Percentiles rank a stretch among this genome's conserved stretches.
Evolutionary conservation across 768 basidiomycete species (phyloP).

Genomic region (Boletales sp.): DNA sequence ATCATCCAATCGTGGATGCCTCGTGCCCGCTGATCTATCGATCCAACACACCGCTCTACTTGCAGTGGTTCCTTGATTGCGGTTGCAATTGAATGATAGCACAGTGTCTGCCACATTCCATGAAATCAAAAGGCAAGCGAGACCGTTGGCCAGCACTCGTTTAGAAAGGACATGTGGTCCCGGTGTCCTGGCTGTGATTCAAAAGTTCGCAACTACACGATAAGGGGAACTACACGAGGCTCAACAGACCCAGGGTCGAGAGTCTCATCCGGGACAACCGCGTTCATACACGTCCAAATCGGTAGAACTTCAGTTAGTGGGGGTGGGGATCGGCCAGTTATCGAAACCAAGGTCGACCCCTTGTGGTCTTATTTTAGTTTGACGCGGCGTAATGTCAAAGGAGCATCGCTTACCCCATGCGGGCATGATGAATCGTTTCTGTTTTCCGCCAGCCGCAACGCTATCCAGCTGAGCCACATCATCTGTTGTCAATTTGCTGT

Average conservation of each 20-base stretch:
- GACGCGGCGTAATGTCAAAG: slow-evolving; percentile 1
- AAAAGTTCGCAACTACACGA: not conserved
- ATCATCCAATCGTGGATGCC: not conserved
- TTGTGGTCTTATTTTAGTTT: slow-evolving; percentile 23
- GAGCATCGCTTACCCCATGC: slow-evolving; percentile 57
- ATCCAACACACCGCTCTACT: not conserved
- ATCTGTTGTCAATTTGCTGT: slow-evolving; percentile 41
- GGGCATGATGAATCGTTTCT: slow-evolving; percentile 65
- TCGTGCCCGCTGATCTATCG: not conserved
- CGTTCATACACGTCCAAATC: not conserved
- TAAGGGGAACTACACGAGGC: too few species aligned
- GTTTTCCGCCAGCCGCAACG: slow-evolving; percentile 57
- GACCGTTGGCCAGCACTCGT: not conserved
- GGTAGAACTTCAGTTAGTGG: not conserved
- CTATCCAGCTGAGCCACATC: slow-evolving; percentile 58
- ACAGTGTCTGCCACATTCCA: not conserved
- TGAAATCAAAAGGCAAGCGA: not conserved
- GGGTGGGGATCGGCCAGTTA: slow-evolving; percentile 43
- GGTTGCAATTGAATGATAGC: not conserved
- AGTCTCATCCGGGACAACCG: not conserved
- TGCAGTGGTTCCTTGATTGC: too few species aligned
- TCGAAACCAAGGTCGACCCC: slow-evolving; percentile 69
- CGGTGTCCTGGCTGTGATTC: not conserved
- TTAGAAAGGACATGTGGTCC: not conserved
- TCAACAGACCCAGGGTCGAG: not conserved